Evolutionary conservation across 495 filamentous ascomycete species (phyloP), one percentile per base, ranked within the genome.

Genomic region (Podospora anserina): DNA sequence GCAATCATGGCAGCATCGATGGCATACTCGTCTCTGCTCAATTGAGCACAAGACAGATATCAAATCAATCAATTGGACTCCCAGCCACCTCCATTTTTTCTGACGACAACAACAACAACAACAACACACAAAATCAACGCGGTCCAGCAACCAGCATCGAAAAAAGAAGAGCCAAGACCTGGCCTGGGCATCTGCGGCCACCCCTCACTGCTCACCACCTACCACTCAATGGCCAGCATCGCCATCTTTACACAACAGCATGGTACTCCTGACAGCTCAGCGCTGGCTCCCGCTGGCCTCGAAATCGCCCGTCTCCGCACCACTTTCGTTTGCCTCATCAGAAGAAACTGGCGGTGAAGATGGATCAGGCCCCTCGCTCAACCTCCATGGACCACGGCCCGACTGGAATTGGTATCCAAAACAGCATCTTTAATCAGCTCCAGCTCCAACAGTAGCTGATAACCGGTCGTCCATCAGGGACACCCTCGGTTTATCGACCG

Each of bases 281-380:
- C 67, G 70, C 68, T 13, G 64, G 23, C 16, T 44, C 56, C 65
- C 65, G 59, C 62, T 63, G 60, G 56, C 30, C 26, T 18, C 23
- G 23, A 34, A 62, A 49, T 58, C n/a, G 27, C 57, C 57, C 20
- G 32, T 64, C 53, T 19, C 44, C 20, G 61, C 65, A 61, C 63
- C 55, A 30, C 28, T n/a, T n/a, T 53, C 61, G 68, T 55, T 61
- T 66, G 54, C 44, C 63, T 73, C 65, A 60, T 64, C 53, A 61
- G 54, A 26, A 55, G 32, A 58, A 76, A 77, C 75, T 76, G 73
- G 73, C 75, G 75, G 75, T 77, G 75, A 77, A 63, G 23, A 58
- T 58, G 55, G 55, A 20, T 11, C 39, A 49, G 39, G 39, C 39
- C 39, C 39, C 39, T 32, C 30, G 30, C 30, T 49, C 39, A 49